Percentiles rank a stretch among this genome's conserved stretches.
Evolutionary conservation across 1,284 basidiomycete genomes (phyloP).

Genomic region (Fistulinella cinereoalba): DNA sequence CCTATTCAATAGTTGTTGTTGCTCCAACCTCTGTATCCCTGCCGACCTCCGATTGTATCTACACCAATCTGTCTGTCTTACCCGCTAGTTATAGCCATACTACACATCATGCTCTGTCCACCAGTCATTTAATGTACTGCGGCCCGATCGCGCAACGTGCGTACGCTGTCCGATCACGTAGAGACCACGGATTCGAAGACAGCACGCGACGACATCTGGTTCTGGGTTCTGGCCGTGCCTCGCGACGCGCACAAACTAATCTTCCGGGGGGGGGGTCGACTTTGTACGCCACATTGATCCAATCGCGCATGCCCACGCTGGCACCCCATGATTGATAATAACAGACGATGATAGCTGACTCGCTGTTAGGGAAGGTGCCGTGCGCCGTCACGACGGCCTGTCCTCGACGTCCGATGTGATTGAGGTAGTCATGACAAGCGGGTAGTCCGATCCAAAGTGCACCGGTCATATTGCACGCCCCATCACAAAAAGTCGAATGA

Average conservation of each 20-base stretch:
- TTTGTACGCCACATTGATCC: neutral
- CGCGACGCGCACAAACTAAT: constrained; percentile 2
- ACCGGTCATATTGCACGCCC: no score
- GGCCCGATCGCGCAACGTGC: constrained; percentile 3
- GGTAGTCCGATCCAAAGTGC: no score
- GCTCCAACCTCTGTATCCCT: constrained; percentile 25
- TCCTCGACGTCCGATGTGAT: no score
- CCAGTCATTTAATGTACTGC: constrained; percentile 6
- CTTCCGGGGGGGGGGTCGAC: no score
- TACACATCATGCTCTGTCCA: constrained; percentile 1
- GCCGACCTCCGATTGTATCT: constrained; percentile 22
- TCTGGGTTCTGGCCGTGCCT: no score
- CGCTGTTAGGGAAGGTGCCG: no score
- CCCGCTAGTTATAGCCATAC: constrained; percentile 15
- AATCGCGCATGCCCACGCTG: neutral
- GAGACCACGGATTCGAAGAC: constrained; percentile 3
- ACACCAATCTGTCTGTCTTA: constrained; percentile 7
- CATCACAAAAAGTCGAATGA: no score
- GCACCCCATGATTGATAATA: no score
- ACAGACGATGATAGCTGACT: no score
- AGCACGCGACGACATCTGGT: no score
- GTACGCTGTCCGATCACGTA: constrained; percentile 2
- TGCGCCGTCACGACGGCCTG: no score
- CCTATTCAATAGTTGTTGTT: neutral
- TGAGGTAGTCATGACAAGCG: no score